Conservation (phyloP, 2,329 filamentous ascomycete genomes). For the Blastomyces gilchristii region DNA sequence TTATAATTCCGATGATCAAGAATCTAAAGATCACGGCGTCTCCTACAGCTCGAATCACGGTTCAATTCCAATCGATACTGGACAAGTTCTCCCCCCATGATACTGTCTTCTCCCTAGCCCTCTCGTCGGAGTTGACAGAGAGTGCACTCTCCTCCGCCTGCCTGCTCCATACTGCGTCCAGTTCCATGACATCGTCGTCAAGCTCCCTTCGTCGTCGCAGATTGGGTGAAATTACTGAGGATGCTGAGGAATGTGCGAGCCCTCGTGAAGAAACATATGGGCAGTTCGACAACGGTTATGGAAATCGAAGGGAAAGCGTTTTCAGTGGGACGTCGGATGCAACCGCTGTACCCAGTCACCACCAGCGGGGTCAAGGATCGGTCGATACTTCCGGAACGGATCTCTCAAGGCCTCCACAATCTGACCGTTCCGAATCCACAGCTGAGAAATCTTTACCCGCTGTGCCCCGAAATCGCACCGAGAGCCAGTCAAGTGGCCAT, state of each 20-base stretch:
- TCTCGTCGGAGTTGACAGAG: conserved; percentile 72
- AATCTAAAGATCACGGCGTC: conserved; percentile 12
- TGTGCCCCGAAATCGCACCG: conserved; percentile 18
- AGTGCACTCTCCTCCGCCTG: conserved; percentile 79
- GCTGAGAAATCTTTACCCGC: conserved; percentile 13
- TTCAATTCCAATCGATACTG: conserved; percentile 53
- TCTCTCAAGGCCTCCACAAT: conserved; percentile 9
- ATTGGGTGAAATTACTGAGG: conserved; percentile 87
- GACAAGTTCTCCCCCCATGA: conserved; percentile 65
- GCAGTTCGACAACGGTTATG: background rate
- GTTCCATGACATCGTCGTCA: conserved; percentile 73
- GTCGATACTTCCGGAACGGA: conserved; percentile 7
- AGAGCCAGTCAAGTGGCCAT: conserved; percentile 13
- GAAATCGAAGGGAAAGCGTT: conserved; percentile 19
- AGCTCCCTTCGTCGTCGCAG: conserved; percentile 67
- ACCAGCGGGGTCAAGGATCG: conserved; percentile 1
- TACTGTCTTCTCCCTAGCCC: conserved; percentile 65
- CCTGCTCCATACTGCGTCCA: conserved; percentile 76
- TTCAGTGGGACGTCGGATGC: conserved; percentile 16
- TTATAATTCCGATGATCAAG: conserved; percentile 2
- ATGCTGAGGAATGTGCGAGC: conserved; percentile 67
- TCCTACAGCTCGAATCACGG: conserved; percentile 63
- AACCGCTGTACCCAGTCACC: conserved; percentile 14
- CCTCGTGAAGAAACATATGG: conserved; percentile 29
- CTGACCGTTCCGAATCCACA: background rate